Evolutionary conservation across 2,329 filamentous ascomycete species (phyloP).

Genomic region (Diaporthe longicolla): DNA sequence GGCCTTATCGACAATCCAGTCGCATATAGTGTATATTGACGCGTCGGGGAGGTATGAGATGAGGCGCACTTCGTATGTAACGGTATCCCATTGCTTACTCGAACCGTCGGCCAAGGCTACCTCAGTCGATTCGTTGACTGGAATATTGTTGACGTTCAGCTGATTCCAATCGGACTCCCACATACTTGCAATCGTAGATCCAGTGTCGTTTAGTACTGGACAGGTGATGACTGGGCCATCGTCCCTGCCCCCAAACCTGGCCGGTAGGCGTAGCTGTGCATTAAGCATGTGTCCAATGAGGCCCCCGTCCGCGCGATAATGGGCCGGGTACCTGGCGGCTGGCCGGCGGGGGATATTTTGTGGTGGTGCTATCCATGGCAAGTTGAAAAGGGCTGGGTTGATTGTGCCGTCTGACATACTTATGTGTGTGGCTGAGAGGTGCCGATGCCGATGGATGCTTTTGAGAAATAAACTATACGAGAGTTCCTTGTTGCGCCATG

Average conservation of each 20-base stretch:
- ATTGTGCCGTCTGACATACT: not conserved
- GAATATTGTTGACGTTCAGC: not conserved
- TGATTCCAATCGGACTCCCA: not conserved
- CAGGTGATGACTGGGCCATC: not conserved
- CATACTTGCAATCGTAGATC: not conserved
- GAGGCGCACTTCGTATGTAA: not conserved
- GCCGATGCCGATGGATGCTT: not conserved
- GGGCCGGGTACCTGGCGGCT: not conserved
- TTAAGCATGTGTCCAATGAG: not conserved
- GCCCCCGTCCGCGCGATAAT: too few species aligned
- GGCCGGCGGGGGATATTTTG: not conserved
- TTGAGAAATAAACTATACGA: not conserved
- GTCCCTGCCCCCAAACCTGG: not conserved
- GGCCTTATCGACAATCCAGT: not conserved
- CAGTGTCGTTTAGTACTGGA: not conserved
- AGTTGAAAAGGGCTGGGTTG: not conserved
- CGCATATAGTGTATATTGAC: not conserved
- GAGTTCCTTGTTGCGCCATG: not conserved
- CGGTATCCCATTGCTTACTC: rapidly evolving
- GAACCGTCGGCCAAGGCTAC: not conserved
- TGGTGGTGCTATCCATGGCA: too few species aligned
- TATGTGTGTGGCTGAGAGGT: not conserved
- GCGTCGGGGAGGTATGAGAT: not conserved
- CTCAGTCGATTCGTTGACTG: rapidly evolving
- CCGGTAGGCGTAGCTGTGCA: not conserved